phyloP scores from a whole-genome alignment of 495 filamentous ascomycete species.

The Neohortaea acidophila region DNA sequence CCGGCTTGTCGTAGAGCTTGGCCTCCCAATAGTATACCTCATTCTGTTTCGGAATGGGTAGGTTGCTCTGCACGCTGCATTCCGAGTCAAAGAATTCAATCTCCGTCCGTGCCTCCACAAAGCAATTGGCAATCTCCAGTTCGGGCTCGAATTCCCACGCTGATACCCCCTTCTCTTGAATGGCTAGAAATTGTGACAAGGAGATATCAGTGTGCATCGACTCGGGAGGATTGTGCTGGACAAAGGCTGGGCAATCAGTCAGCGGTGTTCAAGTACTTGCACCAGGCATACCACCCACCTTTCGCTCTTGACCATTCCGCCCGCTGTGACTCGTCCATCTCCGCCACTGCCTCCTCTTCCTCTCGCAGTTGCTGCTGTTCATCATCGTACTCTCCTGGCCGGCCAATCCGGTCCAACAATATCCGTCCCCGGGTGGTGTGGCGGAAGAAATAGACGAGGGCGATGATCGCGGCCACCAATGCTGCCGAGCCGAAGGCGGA shows the following conservation, averaged over 20 bases:
- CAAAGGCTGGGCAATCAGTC: too few species aligned
- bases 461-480: slow-evolving; percentile 64
- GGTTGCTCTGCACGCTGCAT: slow-evolving; percentile 91
- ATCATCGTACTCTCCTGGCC: slow-evolving; percentile 94
- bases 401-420: slow-evolving; percentile 79
- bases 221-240: slow-evolving; percentile 88
- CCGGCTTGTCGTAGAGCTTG: slow-evolving; percentile 95
- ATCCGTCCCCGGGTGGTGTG: slow-evolving; percentile 83
- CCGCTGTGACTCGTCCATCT: slow-evolving; percentile 85
- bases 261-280: not conserved
- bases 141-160: slow-evolving; percentile 99
- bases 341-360: slow-evolving; percentile 86
- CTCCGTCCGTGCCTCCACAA: slow-evolving; percentile 89
- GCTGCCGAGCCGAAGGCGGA: slow-evolving; percentile 92
- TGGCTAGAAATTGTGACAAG: slow-evolving; percentile 89
- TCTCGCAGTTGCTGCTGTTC: slow-evolving; percentile 83
- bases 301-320: slow-evolving; percentile 89
- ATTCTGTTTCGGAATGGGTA: slow-evolving; percentile 95
- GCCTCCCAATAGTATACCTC: slow-evolving; percentile 99
- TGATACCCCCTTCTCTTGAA: slow-evolving; percentile 96
- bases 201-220: slow-evolving; percentile 94
- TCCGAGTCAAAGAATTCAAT: slow-evolving; percentile 98
- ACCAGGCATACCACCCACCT: slow-evolving; percentile 43
- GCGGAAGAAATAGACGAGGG: slow-evolving; percentile 83
- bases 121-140: slow-evolving; percentile 96